Percentiles rank a stretch among this genome's conserved stretches.
These are phyloP conservation scores for Venturia aucupariae DNA, from an alignment of 2,329 filamentous ascomycete genomes.

Conservation along the genomic window DNA sequence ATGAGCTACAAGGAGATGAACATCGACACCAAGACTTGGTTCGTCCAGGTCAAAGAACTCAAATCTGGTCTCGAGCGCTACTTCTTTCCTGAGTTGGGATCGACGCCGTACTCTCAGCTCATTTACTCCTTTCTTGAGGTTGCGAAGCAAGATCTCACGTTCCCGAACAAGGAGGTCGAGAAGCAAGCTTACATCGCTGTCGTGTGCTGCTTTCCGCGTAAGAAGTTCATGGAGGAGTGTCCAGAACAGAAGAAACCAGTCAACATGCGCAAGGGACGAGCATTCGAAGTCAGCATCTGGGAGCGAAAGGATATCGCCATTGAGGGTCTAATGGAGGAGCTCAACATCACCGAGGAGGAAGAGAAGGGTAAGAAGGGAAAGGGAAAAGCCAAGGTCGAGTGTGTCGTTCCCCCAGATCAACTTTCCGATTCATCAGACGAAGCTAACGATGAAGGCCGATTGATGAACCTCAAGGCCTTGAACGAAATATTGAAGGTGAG, in stretches of 20 bases:
- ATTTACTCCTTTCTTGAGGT: background rate
- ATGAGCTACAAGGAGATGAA: background rate
- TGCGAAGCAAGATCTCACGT: background rate
- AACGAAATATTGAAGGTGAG: background rate
- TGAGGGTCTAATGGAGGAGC: background rate
- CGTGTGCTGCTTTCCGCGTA: background rate
- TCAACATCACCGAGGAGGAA: background rate
- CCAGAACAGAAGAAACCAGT: background rate
- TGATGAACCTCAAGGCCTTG: background rate
- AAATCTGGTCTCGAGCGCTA: background rate
- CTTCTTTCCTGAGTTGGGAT: background rate
- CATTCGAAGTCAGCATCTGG: background rate
- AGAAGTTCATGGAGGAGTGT: background rate
- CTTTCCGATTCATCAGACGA: background rate
- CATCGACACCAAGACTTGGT: background rate
- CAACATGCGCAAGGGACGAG: background rate
- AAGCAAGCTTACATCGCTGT: background rate
- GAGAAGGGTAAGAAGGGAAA: background rate
- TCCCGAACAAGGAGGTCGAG: background rate
- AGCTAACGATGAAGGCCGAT: background rate
- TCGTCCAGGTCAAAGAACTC: background rate
- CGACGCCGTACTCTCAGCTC: background rate
- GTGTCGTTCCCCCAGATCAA: background rate
- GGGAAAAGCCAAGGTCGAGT: background rate
- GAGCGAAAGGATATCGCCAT: background rate